Evolutionary conservation across 306 rosid genomes (phyloP), one percentile per base, ranked within the genome.

Genomic region (Castanea sativa): DNA sequence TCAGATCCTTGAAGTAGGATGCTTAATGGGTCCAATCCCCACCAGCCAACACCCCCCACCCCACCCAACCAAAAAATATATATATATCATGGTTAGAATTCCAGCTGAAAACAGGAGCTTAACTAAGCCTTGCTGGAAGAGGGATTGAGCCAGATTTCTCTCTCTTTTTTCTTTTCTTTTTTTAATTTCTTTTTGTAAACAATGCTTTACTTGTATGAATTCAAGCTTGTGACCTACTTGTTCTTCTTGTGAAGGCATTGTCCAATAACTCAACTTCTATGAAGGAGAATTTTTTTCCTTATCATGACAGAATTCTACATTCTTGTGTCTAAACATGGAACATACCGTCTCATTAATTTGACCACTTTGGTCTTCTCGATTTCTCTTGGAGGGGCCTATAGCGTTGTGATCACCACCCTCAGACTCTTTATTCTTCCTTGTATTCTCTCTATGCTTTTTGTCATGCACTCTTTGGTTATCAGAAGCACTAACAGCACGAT

Each of bases 261-360:
- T 14, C 25, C 80, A 69, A 77, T 52, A 79, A 69, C 78, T 64
- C 35, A 52, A 77, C 71, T 79, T 80, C 74, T 74, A 65, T 25
- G 82, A 20, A 63, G 64, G 53, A 30, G 27, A 82, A 58, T 38
- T 32, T 45, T 70, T 71, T 51, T 65, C 83, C 70, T 32, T 63
- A 64, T 77, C 79, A 76, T 25, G 67, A 58, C 53, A 71, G 57
- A 80, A 75, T 70, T 76, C 81, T 41, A 83, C 58, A 58, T 78
- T 69, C 76, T 78, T 29, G 73, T 75, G 73, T 77, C 75, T 80
- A 83, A 82, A 77, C 74, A 78, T 73, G 76, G 84, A 76, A 84
- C 94, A 86, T 93, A 96, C 99, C 97, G 83, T 90, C 94, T 83
- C 92, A 80, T 83, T 87, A 80, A 84, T 88, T 43, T 87, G 87